Evolutionary conservation across 2,329 filamentous ascomycete genomes (phyloP).

Genomic region (Trichoderma harzianum): DNA sequence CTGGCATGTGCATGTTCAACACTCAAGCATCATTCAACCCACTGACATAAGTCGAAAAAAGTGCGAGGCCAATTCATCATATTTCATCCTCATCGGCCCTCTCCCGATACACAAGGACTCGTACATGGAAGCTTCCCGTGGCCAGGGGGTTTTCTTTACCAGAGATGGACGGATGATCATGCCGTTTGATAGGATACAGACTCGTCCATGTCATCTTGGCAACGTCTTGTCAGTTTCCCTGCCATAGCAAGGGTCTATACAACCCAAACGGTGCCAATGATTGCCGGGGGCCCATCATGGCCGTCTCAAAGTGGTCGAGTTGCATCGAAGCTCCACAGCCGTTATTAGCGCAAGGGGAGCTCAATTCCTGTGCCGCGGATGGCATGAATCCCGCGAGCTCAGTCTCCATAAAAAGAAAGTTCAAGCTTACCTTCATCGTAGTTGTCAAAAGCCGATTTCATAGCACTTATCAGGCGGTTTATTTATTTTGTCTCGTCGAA

Average conservation of each 20-base stretch:
- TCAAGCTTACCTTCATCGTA: background rate
- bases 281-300: background rate
- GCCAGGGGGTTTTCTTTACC: background rate
- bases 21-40: background rate
- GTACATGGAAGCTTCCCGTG: background rate
- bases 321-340: background rate
- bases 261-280: background rate
- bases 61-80: background rate
- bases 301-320: background rate
- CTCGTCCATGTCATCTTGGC: background rate
- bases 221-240: background rate
- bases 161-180: background rate
- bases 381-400: background rate
- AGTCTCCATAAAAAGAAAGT: slow-evolving; percentile 4
- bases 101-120: background rate
- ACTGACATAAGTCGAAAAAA: background rate
- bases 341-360: slow-evolving; percentile 6
- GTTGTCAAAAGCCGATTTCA: background rate
- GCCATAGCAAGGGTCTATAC: background rate
- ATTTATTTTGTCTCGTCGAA: background rate
- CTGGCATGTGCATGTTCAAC: background rate
- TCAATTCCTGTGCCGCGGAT: background rate
- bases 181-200: background rate
- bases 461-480: background rate
- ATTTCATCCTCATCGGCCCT: slow-evolving; percentile 2